Conservation (phyloP, 2,329 filamentous ascomycete genomes). For the Cordyceps farinosa region DNA sequence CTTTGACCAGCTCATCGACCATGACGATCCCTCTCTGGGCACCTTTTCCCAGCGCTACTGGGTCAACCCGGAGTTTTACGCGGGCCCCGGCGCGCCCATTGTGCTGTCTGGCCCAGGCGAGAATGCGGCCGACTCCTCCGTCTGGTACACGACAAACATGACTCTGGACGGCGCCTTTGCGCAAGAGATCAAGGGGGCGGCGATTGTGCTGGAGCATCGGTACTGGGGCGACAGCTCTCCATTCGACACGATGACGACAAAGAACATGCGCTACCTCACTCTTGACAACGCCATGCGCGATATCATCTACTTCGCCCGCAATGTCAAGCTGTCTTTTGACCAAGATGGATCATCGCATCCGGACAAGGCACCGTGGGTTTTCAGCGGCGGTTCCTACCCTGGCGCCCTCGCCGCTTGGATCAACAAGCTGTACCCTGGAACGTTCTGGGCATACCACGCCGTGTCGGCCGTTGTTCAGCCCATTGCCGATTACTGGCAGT, state of each 20-base stretch:
- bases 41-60: slow-evolving; percentile 72
- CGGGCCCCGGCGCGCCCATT: slow-evolving; percentile 71
- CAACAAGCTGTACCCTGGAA: slow-evolving; percentile 67
- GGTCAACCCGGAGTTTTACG: slow-evolving; percentile 72
- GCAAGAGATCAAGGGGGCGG: slow-evolving; percentile 65
- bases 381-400: slow-evolving; percentile 76
- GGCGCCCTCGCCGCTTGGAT: slow-evolving; percentile 73
- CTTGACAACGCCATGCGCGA: slow-evolving; percentile 77
- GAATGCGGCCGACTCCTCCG: slow-evolving; percentile 52
- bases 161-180: slow-evolving; percentile 64
- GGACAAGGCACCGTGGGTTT: slow-evolving; percentile 64
- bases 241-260: slow-evolving; percentile 56
- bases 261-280: slow-evolving; percentile 71
- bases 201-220: slow-evolving; percentile 75
- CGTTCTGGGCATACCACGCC: slow-evolving; percentile 72
- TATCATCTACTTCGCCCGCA: slow-evolving; percentile 68
- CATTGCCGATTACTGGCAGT: slow-evolving; percentile 68
- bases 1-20: slow-evolving; percentile 58
- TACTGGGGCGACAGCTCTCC: slow-evolving; percentile 78
- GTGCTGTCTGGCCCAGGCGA: slow-evolving; percentile 67
- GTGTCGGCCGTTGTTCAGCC: slow-evolving; percentile 73
- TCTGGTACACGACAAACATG: slow-evolving; percentile 68
- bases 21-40: slow-evolving; percentile 50
- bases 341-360: slow-evolving; percentile 61
- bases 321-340: slow-evolving; percentile 65